Evolutionary conservation across 148 eudicot genomes (phyloP).

Genomic region (Heliosperma pusillum): DNA sequence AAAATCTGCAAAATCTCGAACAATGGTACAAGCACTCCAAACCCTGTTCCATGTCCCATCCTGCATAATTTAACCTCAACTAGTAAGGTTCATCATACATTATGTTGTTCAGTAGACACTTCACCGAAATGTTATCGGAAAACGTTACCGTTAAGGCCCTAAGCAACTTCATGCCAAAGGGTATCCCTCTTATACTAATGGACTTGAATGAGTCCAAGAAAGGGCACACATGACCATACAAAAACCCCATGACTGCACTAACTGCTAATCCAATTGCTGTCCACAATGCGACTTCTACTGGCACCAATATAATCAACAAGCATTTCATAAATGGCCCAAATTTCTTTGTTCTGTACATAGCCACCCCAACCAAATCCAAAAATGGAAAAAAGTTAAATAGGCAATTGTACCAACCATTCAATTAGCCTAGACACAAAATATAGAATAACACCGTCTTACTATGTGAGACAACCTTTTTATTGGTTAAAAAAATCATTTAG

Average conservation of each 20-base stretch:
- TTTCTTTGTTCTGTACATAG: slow-evolving; percentile 20
- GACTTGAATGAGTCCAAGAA: slow-evolving; percentile 26
- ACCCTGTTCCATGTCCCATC: slow-evolving; percentile 29
- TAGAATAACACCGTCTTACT: no score
- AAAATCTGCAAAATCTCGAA: slow-evolving; percentile 29
- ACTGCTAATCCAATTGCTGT: slow-evolving; percentile 21
- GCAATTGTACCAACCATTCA: no score
- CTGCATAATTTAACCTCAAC: slow-evolving; percentile 9
- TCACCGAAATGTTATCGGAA: neutral
- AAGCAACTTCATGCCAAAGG: slow-evolving; percentile 18
- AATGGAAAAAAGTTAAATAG: no score
- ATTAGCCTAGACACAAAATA: no score
- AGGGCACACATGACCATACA: slow-evolving; percentile 28
- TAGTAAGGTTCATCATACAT: neutral
- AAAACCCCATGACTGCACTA: slow-evolving; percentile 21
- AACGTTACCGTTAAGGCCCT: slow-evolving; percentile 21
- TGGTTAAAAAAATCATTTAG: no score
- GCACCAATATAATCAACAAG: slow-evolving; percentile 24
- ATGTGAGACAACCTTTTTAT: no score
- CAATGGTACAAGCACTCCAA: slow-evolving; percentile 30
- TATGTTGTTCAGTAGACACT: neutral
- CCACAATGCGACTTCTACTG: slow-evolving; percentile 21
- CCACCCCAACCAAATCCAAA: neutral
- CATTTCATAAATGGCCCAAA: slow-evolving; percentile 27
- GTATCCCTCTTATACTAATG: slow-evolving; percentile 11